Evolutionary conservation across 257 asterid species (phyloP), one percentile per base, ranked within the genome.

Genomic region (Echium plantagineum): DNA sequence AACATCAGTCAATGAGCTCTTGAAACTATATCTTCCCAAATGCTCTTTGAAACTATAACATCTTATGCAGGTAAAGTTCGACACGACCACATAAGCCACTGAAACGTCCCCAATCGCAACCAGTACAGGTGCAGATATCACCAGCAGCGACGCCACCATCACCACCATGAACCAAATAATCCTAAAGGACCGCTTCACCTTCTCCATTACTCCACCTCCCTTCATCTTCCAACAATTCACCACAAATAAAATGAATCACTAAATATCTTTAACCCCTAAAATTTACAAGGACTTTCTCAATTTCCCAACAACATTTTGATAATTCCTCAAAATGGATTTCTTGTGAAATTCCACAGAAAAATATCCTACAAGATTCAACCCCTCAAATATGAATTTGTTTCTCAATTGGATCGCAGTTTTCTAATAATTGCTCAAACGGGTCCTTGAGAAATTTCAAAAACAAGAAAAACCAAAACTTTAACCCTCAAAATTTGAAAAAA

Each of bases 1-100:
- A 78, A 91, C 85, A 63, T 91, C 98, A 69, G 84, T 67, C 57
- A 91, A 89, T 60, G 98, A 91, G 80, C 81, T 88, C 94, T 68
- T 91, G 80, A 91, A 88, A 17, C 82, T 65, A 61, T 91, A 91
- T 79, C 89, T 82, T 70, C 58, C 68, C 80, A 85, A 84, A 79
- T 91, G 94, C 69, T 85, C 89, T 71, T 72, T 74, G 63, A 82
- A 75, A 63, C 81, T 77, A 47, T 78, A 78, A 71, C 95, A 85
- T 53, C 65, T 85, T 1, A 91, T 79, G 69, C 98, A 91, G 30
- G 95, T 77, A 66, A 91, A 91, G 84, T 90, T 85, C 64, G 85
- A 74, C 58, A 91, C 65, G n/a, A 91, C 63, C 72, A 85, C 62
- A 57, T 86, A 87, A 1, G 96, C 95, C 75, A 83, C 80, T 63